Evolutionary conservation across 1,139 yeast genomes (phyloP).

Genomic region (Yamadazyma dendronema): DNA sequence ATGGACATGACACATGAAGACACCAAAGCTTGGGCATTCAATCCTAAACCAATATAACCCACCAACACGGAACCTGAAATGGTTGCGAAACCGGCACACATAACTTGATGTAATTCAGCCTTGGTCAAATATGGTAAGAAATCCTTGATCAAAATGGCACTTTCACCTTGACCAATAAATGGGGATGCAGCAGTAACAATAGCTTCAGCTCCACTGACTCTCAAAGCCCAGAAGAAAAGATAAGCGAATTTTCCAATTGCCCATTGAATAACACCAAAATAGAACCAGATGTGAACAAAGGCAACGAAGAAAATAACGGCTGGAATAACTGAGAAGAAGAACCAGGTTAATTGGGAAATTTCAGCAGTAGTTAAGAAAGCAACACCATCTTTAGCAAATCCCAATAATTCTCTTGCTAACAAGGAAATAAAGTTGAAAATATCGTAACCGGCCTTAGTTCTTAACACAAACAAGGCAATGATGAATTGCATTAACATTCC

Average conservation of each 20-base stretch:
- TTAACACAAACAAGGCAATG: slow-evolving; percentile 59
- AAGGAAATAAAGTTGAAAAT: slow-evolving; percentile 61
- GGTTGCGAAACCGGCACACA: slow-evolving; percentile 68
- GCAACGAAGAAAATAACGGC: slow-evolving; percentile 66
- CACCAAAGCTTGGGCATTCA: slow-evolving; percentile 62
- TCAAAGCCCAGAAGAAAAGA: slow-evolving; percentile 62
- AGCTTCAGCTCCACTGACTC: slow-evolving; percentile 66
- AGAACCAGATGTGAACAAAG: slow-evolving; percentile 60
- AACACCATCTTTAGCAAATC: slow-evolving; percentile 63
- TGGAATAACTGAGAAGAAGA: slow-evolving; percentile 61
- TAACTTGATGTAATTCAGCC: slow-evolving; percentile 64
- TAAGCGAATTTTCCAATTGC: slow-evolving; percentile 56
- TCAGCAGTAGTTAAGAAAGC: slow-evolving; percentile 53
- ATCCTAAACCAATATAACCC: slow-evolving; percentile 63
- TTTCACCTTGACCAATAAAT: slow-evolving; percentile 68
- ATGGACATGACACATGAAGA: slow-evolving; percentile 72
- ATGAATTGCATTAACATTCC: slow-evolving; percentile 65
- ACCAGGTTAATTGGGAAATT: slow-evolving; percentile 42
- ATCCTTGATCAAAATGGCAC: slow-evolving; percentile 62
- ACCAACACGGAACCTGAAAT: slow-evolving; percentile 67
- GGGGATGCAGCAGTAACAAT: slow-evolving; percentile 71
- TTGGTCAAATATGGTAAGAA: slow-evolving; percentile 60
- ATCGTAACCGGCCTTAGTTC: slow-evolving; percentile 63
- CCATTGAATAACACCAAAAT: slow-evolving; percentile 65
- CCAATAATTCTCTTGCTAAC: slow-evolving; percentile 57